phyloP scores from a whole-genome alignment of 2,329 filamentous ascomycete species.

The Phaeosphaeria sp. region DNA sequence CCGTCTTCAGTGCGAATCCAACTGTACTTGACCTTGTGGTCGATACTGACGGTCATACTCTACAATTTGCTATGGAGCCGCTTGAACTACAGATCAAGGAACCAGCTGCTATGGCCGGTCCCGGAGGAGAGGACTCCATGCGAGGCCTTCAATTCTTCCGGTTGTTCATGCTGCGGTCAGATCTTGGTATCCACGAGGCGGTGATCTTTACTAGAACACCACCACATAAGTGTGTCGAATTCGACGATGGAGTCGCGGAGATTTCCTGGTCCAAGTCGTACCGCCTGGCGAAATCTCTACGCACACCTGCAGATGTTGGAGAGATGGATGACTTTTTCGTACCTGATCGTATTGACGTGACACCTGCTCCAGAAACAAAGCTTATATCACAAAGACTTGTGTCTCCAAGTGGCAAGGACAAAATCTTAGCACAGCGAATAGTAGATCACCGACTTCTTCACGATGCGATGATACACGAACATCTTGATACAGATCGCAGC shows the following conservation, averaged over 20 bases:
- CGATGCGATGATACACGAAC: slow-evolving; percentile 14
- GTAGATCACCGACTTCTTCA: slow-evolving; percentile 21
- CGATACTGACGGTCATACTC: slow-evolving; percentile 13
- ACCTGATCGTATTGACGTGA: slow-evolving; percentile 27
- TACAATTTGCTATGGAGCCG: slow-evolving; percentile 24
- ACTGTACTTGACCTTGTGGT: slow-evolving; percentile 23
- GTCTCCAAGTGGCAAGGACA: not conserved
- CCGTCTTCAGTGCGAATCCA: slow-evolving; percentile 34
- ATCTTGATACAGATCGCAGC: not conserved
- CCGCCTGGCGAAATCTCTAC: slow-evolving; percentile 4
- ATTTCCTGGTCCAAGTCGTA: slow-evolving; percentile 24
- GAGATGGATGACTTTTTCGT: slow-evolving; percentile 38
- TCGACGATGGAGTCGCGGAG: slow-evolving; percentile 13
- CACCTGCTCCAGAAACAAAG: slow-evolving; percentile 15
- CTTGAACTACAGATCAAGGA: slow-evolving; percentile 23
- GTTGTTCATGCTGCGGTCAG: slow-evolving; percentile 26
- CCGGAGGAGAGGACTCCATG: slow-evolving; percentile 21
- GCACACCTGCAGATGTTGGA: slow-evolving; percentile 7
- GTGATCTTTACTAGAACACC: slow-evolving; percentile 17
- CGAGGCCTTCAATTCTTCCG: slow-evolving; percentile 33
- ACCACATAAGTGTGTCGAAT: not conserved
- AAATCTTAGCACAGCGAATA: not conserved
- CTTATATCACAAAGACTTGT: slow-evolving; percentile 10
- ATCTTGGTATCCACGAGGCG: slow-evolving; percentile 34
- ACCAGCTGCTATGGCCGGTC: slow-evolving; percentile 3